phyloP scores from a whole-genome alignment of 192 early-diverging fungal species.

The Gigaspora rosea region DNA sequence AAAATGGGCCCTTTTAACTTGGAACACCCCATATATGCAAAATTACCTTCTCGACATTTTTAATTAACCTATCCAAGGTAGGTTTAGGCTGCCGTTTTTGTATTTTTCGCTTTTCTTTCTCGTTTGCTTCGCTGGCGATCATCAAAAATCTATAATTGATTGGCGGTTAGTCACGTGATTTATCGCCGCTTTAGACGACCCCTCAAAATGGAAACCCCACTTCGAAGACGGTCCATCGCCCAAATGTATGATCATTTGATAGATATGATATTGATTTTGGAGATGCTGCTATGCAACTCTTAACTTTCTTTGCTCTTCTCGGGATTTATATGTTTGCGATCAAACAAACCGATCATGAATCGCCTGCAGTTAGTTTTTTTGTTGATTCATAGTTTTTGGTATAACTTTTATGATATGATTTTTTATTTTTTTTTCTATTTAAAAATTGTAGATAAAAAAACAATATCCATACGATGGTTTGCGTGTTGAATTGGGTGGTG shows the following conservation, averaged over 20 bases:
- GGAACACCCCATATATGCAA: no score
- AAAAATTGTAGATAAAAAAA: neutral
- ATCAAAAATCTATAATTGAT: no score
- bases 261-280: neutral
- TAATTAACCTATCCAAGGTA: no score
- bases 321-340: neutral
- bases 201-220: no score
- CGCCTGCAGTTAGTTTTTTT: slow-evolving; percentile 1
- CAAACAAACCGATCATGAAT: neutral
- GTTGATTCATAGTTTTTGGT: neutral
- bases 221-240: no score
- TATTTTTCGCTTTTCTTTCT: no score
- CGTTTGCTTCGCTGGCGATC: no score
- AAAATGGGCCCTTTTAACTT: no score
- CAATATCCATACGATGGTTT: slow-evolving; percentile 19
- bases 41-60: no score
- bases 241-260: slow-evolving; percentile 8
- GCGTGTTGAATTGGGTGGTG: slow-evolving; percentile 21
- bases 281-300: neutral
- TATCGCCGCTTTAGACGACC: no score
- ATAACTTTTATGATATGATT: neutral
- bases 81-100: no score
- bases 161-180: no score
- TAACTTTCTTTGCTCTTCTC: neutral
- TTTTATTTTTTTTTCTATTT: neutral